These are phyloP conservation scores for Mycotypha africana DNA, from an alignment of 371 early-diverging fungal genomes.

Conservation along the genomic window DNA sequence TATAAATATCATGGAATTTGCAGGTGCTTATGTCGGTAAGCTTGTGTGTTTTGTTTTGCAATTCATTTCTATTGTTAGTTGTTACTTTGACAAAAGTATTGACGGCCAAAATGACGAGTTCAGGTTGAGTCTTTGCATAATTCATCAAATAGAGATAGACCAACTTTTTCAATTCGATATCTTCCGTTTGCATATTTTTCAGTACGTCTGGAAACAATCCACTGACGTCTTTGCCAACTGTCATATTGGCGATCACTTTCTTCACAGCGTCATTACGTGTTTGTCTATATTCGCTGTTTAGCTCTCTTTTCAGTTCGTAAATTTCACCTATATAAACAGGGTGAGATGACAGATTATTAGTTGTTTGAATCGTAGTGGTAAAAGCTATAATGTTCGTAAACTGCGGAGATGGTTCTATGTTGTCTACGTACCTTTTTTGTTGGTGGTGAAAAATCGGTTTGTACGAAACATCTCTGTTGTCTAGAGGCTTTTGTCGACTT, in stretches of 20 bases:
- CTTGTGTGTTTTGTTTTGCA: too few relatives aligned
- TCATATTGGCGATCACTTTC: slow-evolving; percentile 93
- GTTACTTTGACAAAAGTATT: slow-evolving; percentile 93
- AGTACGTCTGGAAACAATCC: slow-evolving; percentile 92
- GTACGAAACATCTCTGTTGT: too few relatives aligned
- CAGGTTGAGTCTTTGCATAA: slow-evolving; percentile 96
- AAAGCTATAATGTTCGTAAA: neutral
- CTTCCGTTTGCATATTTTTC: slow-evolving; percentile 99
- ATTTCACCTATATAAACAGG: slow-evolving; percentile 75
- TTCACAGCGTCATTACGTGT: slow-evolving; percentile 96
- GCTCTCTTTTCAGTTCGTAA: slow-evolving; percentile 91
- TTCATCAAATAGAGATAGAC: slow-evolving; percentile 87
- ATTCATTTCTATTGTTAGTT: neutral
- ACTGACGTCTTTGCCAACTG: slow-evolving; percentile 85
- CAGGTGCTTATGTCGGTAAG: too few relatives aligned
- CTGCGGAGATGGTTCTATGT: too few relatives aligned
- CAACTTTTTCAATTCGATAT: slow-evolving; percentile 94
- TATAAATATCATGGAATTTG: slow-evolving; percentile 28
- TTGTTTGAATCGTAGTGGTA: neutral
- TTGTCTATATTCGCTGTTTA: slow-evolving; percentile 94
- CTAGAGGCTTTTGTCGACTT: too few relatives aligned
- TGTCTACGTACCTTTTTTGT: slow-evolving; percentile 67
- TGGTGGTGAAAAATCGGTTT: slow-evolving; percentile 65
- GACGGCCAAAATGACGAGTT: slow-evolving; percentile 94
- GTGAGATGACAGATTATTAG: too few relatives aligned